phyloP scores from a whole-genome alignment of 768 basidiomycete species.

The Lactarius akahatsu region DNA sequence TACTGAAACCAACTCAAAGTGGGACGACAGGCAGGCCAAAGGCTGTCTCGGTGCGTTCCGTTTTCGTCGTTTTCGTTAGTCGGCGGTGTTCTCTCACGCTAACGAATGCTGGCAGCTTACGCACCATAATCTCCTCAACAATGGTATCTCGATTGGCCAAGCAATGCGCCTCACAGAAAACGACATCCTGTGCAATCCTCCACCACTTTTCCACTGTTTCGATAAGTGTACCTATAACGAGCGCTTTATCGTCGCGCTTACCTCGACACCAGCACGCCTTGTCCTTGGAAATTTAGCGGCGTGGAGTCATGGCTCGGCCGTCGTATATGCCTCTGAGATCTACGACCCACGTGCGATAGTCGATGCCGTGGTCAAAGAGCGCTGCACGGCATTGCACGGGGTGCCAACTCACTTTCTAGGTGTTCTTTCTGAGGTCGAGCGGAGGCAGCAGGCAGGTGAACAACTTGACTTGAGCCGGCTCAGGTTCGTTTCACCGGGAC shows the following conservation, averaged over 20 bases:
- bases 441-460: constrained; percentile 47
- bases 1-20: constrained; percentile 39
- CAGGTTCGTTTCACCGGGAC: constrained; percentile 49
- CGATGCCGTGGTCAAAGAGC: constrained; percentile 64
- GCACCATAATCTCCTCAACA: constrained; percentile 77
- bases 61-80: not conserved
- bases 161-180: constrained; percentile 66
- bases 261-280: constrained; percentile 48
- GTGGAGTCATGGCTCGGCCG: constrained; percentile 69
- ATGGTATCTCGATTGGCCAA: constrained; percentile 65
- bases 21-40: constrained; percentile 82
- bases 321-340: constrained; percentile 71
- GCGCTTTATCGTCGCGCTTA: constrained; percentile 8
- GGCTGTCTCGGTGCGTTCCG: constrained; percentile 67
- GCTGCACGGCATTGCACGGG: constrained; percentile 77
- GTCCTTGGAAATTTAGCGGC: constrained; percentile 79
- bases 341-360: constrained; percentile 68
- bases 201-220: constrained; percentile 87
- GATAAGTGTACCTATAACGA: constrained; percentile 53
- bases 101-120: constrained; percentile 51
- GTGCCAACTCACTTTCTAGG: constrained; percentile 86
- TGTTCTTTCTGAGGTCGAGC: constrained; percentile 65
- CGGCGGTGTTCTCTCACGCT: not conserved
- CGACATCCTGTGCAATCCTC: constrained; percentile 78
- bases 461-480: constrained; percentile 49